Evolutionary conservation across 2,329 filamentous ascomycete genomes (phyloP), one percentile per base, ranked within the genome.

Genomic region (Juglanconis sp.): DNA sequence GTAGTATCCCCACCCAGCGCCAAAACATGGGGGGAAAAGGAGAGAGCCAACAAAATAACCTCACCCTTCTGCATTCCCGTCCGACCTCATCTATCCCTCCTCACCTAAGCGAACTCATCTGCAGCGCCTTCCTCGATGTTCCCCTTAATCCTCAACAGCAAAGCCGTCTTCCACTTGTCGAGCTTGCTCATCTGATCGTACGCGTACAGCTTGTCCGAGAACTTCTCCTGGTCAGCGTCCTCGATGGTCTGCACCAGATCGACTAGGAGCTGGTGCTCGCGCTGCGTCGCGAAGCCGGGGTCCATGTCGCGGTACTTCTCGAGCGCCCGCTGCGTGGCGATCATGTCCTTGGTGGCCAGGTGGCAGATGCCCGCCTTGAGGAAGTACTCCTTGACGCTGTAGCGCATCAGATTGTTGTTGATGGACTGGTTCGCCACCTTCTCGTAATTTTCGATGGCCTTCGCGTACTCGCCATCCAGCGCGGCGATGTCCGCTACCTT

Each of bases 81-180:
- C 24, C 24, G 24, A 24, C 24, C 24, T 24, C 24, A 24, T 24
- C 24, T 24, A 24, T 24, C n/a, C 24, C 40, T 13, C 7, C 40
- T 13, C 24, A 10, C 53, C 67, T 62, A 75, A 47, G 73, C 71
- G 53, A 75, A 75, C 63, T 75, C 72, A 56, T 73, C 72, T 60
- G 73, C 71, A 7, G 71, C 72, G 30, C 34, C 60, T 64, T 74
- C 79, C 76, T 94, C 89, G 68, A 96, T 96, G 57, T 81, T 81
- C 69, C 88, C 87, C 87, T 97, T 97, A 69, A 97, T 83, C 67
- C 87, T 85, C 70, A 96, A 78, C 64, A 96, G 75, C 60, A 96
- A 79, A 36, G 89, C 91, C 54, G 91, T 96, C 88, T 97, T 96
- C 94, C 94, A 98, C 79, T 94, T 95, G 72, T 97, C 93, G 70